Evolutionary conservation across 31 red algal genomes (phyloP).

Genomic region (Pterothamnion heteromorphum): DNA sequence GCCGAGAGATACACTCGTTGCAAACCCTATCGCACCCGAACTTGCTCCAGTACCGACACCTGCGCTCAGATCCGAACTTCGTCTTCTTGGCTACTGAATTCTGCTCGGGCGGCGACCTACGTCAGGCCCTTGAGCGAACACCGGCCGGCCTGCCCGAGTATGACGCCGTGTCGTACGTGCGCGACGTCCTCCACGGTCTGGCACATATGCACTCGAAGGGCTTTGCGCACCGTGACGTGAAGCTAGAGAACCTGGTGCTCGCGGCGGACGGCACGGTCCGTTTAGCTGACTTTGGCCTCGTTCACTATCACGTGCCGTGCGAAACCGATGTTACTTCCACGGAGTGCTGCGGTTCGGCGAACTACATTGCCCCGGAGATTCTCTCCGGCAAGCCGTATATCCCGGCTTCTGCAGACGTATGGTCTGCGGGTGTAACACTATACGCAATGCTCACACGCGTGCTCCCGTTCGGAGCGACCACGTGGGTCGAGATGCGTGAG

Average conservation of each 20-base stretch:
- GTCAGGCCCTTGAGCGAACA: too few species aligned
- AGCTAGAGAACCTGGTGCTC: constrained; percentile 14
- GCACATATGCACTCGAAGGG: not conserved
- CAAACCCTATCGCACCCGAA: too few species aligned
- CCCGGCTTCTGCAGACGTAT: constrained; percentile 44
- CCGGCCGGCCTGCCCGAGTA: too few species aligned
- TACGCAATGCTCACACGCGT: constrained; percentile 41
- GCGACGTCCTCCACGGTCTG: too few species aligned
- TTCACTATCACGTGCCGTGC: constrained; percentile 51
- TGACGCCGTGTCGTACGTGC: too few species aligned
- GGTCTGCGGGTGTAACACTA: constrained; percentile 34
- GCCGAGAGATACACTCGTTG: too few species aligned
- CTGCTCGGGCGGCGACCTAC: too few species aligned
- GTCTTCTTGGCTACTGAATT: too few species aligned
- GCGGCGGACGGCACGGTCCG: not conserved
- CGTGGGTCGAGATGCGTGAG: too few species aligned
- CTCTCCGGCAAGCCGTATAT: not conserved
- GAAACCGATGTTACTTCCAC: too few species aligned
- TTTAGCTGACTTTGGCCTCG: constrained; percentile 28
- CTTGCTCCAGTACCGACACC: too few species aligned
- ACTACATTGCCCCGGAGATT: constrained; percentile 41
- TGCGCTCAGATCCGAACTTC: too few species aligned
- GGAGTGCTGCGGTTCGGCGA: not conserved
- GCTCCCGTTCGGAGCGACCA: constrained; percentile 13
- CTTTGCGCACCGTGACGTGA: constrained; percentile 2